phyloP scores from a whole-genome alignment of 2,329 filamentous ascomycete species.

The Monosporascus sp. region DNA sequence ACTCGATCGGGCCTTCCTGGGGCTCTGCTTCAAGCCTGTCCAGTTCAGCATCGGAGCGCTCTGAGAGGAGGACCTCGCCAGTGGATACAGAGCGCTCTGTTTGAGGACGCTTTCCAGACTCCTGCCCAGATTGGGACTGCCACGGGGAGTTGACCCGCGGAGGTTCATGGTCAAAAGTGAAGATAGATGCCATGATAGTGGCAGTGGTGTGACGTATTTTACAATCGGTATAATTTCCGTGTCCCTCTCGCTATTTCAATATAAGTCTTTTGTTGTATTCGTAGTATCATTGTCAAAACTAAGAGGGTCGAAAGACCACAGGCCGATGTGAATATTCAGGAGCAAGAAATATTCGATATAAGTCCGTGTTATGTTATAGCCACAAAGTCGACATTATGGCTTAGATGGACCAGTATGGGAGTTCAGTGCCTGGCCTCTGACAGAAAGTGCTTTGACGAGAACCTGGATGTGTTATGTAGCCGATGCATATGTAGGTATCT shows the following conservation, averaged over 20 bases:
- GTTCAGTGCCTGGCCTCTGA: no score
- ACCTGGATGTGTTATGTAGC: no score
- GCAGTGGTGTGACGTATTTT: constrained; percentile 2
- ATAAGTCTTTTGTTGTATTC: constrained; percentile 22
- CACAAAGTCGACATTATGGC: background rate
- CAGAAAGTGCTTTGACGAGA: no score
- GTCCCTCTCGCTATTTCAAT: background rate
- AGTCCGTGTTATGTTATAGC: background rate
- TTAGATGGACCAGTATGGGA: no score
- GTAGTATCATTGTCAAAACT: constrained; percentile 36
- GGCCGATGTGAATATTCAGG: constrained; percentile 3
- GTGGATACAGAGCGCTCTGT: constrained; percentile 27
- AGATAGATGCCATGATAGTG: constrained; percentile 77
- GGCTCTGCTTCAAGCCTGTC: constrained; percentile 80
- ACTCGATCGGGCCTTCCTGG: constrained; percentile 90
- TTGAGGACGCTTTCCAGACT: constrained; percentile 30
- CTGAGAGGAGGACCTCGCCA: constrained; percentile 23
- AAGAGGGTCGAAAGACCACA: constrained; percentile 13
- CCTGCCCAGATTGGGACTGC: constrained; percentile 70
- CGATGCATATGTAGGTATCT: no score
- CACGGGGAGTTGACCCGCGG: constrained; percentile 88
- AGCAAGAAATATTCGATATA: background rate
- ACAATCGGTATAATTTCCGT: constrained; percentile 9
- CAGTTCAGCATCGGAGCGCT: constrained; percentile 32
- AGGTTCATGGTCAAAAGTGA: constrained; percentile 87